Evolutionary conservation across 2,329 filamentous ascomycete species (phyloP).

Genomic region (Botrytis paeoniae): DNA sequence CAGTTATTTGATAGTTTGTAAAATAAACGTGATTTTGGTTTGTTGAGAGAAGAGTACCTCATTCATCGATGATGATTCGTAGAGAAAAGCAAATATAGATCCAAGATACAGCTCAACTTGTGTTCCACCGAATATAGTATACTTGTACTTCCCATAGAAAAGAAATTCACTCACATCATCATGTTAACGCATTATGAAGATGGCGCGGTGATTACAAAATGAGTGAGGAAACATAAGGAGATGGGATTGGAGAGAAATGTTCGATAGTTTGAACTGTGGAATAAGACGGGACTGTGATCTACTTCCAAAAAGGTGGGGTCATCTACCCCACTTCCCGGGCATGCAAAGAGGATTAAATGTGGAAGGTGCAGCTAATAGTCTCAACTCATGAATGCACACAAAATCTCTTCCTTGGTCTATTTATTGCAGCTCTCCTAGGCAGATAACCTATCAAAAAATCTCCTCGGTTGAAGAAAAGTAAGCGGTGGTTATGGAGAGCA

Average conservation of each 20-base stretch:
- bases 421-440: not conserved
- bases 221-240: not conserved
- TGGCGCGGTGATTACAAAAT: no score
- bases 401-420: not conserved
- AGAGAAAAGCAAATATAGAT: not conserved
- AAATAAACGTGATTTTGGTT: not conserved
- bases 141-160: not conserved
- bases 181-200: not conserved
- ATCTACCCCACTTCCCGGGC: not conserved
- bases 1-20: not conserved
- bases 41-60: fast-evolving
- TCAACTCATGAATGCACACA: not conserved
- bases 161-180: not conserved
- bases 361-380: not conserved
- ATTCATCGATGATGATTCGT: not conserved
- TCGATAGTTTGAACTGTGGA: not conserved
- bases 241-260: no score
- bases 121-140: not conserved
- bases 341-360: not conserved
- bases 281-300: not conserved
- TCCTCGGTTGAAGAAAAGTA: not conserved
- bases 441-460: not conserved
- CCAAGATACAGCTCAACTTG: not conserved
- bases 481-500: not conserved
- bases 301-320: no score